phyloP scores from a whole-genome alignment of 352 stramenopile species.

The Pythium oligandrum region DNA sequence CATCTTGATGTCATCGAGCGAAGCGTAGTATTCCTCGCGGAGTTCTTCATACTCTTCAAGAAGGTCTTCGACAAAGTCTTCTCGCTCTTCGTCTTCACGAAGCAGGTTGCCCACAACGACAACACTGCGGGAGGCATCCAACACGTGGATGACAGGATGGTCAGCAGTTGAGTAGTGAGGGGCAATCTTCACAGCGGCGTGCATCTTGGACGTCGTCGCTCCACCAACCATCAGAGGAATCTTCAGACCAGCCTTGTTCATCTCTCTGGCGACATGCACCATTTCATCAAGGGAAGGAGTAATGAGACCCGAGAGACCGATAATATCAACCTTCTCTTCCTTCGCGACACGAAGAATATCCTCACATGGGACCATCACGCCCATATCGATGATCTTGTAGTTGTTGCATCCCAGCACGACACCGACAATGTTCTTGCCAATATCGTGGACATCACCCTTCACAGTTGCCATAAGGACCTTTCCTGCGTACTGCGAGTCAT shows the following conservation, averaged over 20 bases:
- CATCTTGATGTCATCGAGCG: slow-evolving; percentile 67
- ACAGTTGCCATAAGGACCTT: slow-evolving; percentile 98
- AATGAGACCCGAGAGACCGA: slow-evolving; percentile 96
- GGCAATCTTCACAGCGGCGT: slow-evolving; percentile 97
- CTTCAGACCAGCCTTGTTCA: slow-evolving; percentile 92
- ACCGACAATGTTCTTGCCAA: slow-evolving; percentile 99
- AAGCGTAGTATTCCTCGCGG: slow-evolving; percentile 83
- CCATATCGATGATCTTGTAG: slow-evolving; percentile 96
- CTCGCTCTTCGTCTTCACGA: slow-evolving; percentile 80
- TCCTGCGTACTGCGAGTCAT: slow-evolving; percentile 82
- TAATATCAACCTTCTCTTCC: slow-evolving; percentile 91
- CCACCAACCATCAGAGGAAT: slow-evolving; percentile 96
- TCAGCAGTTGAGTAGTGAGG: slow-evolving; percentile 94
- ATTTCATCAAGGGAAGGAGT: slow-evolving; percentile 98
- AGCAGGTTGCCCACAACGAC: slow-evolving; percentile 94
- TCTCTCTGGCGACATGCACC: slow-evolving; percentile 95
- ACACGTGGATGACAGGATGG: slow-evolving; percentile 96
- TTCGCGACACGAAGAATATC: slow-evolving; percentile 62
- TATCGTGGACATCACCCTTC: slow-evolving; percentile 98
- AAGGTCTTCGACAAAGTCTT: slow-evolving; percentile 93
- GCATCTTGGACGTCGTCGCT: slow-evolving; percentile 97
- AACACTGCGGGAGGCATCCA: slow-evolving; percentile 96
- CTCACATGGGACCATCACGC: slow-evolving; percentile 95
- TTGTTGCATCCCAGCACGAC: slow-evolving; percentile 99
- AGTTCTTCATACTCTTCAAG: slow-evolving; percentile 92